Conservation (phyloP, 1,284 basidiomycete genomes). For the Naganishia sp. region DNA sequence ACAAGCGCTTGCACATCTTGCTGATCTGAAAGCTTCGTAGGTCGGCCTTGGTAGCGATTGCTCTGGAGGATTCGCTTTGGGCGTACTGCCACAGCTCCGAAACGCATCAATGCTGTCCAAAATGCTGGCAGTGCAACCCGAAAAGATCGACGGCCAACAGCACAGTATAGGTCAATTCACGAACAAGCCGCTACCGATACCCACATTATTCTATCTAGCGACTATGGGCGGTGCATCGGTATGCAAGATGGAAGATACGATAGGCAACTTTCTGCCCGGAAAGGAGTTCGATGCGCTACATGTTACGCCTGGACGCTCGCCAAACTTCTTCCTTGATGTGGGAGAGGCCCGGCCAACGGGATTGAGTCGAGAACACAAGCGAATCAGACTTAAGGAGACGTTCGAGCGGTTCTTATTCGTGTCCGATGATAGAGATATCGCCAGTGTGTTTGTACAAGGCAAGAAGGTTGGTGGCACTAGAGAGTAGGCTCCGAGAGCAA, state of each 20-base stretch:
- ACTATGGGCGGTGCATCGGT: conserved; percentile 89
- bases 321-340: conserved; percentile 62
- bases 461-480: conserved; percentile 67
- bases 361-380: conserved; percentile 40
- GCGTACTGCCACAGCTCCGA: conserved; percentile 79
- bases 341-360: conserved; percentile 30
- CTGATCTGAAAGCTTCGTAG: conserved; percentile 51
- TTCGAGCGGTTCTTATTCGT: conserved; percentile 58
- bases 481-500: background rate
- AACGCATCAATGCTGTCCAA: conserved; percentile 83
- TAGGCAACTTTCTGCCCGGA: conserved; percentile 78
- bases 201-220: conserved; percentile 83
- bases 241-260: conserved; percentile 66
- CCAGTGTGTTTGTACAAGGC: conserved; percentile 81
- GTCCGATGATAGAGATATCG: conserved; percentile 86
- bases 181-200: conserved; percentile 64
- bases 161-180: conserved; percentile 45
- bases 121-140: conserved; percentile 57
- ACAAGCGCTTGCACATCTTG: conserved; percentile 9
- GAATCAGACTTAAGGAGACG: conserved; percentile 43
- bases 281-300: conserved; percentile 90
- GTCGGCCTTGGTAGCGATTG: conserved; percentile 89
- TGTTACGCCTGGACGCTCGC: conserved; percentile 65
- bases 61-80: conserved; percentile 82
- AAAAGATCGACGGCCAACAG: conserved; percentile 18